phyloP scores from a whole-genome alignment of 2,329 filamentous ascomycete genomes.

The Stagonosporopsis chrysanthemi region DNA sequence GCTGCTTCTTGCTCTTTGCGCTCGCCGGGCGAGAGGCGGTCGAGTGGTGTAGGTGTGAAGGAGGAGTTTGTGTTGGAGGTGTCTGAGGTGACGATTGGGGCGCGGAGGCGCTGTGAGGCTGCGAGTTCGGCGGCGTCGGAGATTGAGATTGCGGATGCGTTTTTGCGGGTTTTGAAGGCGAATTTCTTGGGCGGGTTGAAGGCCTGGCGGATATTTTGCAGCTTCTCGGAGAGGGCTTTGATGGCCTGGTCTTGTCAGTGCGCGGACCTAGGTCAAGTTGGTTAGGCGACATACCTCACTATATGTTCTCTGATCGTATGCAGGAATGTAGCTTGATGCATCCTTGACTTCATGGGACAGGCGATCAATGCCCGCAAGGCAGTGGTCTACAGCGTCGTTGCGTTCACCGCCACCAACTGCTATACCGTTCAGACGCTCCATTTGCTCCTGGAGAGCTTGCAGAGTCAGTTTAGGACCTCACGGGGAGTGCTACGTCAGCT shows the following conservation, averaged over 20 bases:
- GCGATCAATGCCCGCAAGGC: conserved; percentile 78
- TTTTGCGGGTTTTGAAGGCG: conserved; percentile 73
- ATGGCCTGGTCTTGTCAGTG: conserved; percentile 66
- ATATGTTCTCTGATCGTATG: conserved; percentile 90
- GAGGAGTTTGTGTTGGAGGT: conserved; percentile 51
- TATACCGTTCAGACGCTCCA: conserved; percentile 70
- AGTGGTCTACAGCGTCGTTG: conserved; percentile 80
- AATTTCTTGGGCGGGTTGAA: conserved; percentile 79
- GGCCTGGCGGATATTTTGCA: conserved; percentile 72
- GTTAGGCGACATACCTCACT: conserved; percentile 65
- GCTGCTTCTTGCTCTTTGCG: conserved; percentile 40
- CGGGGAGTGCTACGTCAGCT: conserved; percentile 26
- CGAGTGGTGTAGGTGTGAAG: conserved; percentile 50
- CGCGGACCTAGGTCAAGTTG: background rate
- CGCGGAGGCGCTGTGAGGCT: conserved; percentile 54
- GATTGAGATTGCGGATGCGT: conserved; percentile 62
- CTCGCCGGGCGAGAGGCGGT: conserved; percentile 44
- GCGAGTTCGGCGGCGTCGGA: conserved; percentile 64
- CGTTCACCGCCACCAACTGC: conserved; percentile 75
- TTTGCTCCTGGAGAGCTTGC: conserved; percentile 78
- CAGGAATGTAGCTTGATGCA: conserved; percentile 79
- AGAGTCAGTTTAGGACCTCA: conserved; percentile 10
- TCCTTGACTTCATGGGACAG: conserved; percentile 87
- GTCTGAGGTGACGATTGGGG: conserved; percentile 51
- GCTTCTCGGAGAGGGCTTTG: conserved; percentile 79